These are phyloP conservation scores for Barnettozyma pratensis DNA, from an alignment of 805 yeast genomes.

Conservation along the genomic window DNA sequence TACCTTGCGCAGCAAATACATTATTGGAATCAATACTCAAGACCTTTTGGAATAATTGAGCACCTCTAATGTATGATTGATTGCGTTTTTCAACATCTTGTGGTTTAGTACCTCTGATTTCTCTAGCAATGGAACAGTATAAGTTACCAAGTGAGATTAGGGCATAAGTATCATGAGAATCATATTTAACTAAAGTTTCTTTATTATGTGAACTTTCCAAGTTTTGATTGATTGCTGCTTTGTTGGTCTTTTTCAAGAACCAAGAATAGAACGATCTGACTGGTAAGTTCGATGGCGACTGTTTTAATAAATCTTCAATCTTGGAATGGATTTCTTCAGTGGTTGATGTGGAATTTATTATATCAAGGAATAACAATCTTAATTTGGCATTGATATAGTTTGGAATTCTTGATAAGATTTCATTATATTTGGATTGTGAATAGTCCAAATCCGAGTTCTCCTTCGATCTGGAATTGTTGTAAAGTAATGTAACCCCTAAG, in stretches of 20 bases:
- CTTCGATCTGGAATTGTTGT: constrained; percentile 71
- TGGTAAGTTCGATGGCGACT: constrained; percentile 62
- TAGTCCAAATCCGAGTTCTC: constrained; percentile 38
- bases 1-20: constrained; percentile 96
- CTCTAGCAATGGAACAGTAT: constrained; percentile 78
- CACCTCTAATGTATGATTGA: constrained; percentile 82
- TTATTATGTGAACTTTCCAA: constrained; percentile 77
- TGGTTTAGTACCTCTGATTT: constrained; percentile 44
- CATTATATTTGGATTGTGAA: constrained; percentile 39
- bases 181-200: constrained; percentile 73
- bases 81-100: constrained; percentile 53
- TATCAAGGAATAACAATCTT: constrained; percentile 59
- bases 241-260: constrained; percentile 62
- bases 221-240: constrained; percentile 35
- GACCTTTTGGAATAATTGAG: constrained; percentile 86
- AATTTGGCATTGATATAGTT: constrained; percentile 70
- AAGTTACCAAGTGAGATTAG: constrained; percentile 86
- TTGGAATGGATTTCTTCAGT: constrained; percentile 40
- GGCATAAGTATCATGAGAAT: constrained; percentile 88
- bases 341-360: constrained; percentile 39
- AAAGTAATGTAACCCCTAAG: constrained; percentile 44
- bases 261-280: constrained; percentile 90
- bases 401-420: constrained; percentile 57
- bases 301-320: constrained; percentile 47
- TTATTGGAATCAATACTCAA: constrained; percentile 76